Conservation (phyloP, 805 yeast species). For the Zygoascus ofunaensis region DNA sequence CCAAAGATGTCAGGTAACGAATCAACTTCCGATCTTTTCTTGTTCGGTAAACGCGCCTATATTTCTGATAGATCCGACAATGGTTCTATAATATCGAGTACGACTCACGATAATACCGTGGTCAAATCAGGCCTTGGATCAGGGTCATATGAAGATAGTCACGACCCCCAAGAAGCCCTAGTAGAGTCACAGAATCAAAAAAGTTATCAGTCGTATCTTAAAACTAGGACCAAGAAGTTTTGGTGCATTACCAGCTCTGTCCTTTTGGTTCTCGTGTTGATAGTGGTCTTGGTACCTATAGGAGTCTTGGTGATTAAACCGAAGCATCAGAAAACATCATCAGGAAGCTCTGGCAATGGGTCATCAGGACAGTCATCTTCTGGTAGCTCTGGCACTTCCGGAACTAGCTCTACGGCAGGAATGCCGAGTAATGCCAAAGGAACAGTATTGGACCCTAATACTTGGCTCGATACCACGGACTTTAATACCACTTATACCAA, state of each 20-base stretch:
- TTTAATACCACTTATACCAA: conserved; percentile 30
- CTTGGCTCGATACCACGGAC: conserved; percentile 28
- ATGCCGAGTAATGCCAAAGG: conserved; percentile 22
- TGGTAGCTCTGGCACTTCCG: neutral
- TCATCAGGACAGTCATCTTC: conserved; percentile 6
- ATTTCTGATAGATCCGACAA: no score
- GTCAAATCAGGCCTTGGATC: no score
- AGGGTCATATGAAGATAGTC: no score
- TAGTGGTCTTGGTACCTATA: conserved; percentile 24
- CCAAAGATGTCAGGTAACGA: no score
- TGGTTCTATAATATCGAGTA: no score
- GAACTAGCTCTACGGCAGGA: conserved; percentile 3
- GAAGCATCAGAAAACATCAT: neutral
- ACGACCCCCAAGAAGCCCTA: no score
- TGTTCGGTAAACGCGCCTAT: no score
- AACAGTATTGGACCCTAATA: conserved; percentile 23
- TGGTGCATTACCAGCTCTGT: conserved; percentile 6
- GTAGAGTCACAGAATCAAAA: no score
- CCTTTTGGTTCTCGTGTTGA: conserved; percentile 15
- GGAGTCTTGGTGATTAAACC: conserved; percentile 22
- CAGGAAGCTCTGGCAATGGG: conserved; percentile 3
- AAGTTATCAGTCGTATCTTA: no score
- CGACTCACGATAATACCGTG: no score
- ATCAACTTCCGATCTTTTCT: no score
- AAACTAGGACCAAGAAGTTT: no score